Evolutionary conservation across 192 early-diverging fungal species (phyloP).

Genomic region (Lunasporangiospora selenospora): DNA sequence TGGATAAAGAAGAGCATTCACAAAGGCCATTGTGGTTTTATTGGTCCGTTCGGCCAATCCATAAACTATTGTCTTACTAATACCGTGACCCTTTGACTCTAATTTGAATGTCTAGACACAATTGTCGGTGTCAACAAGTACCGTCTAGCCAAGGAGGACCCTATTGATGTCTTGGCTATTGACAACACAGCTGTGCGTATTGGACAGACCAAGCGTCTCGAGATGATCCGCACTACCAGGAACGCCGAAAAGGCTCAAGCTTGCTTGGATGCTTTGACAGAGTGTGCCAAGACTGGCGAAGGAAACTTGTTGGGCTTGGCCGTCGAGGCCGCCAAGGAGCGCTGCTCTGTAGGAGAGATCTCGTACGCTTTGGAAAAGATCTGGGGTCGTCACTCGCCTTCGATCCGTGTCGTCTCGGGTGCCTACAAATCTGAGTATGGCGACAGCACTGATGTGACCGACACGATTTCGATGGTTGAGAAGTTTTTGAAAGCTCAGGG

Average conservation of each 20-base stretch:
- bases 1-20: neutral
- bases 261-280: constrained; percentile 69
- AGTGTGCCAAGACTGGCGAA: constrained; percentile 65
- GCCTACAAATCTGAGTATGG: constrained; percentile 88
- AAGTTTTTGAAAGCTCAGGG: constrained; percentile 75
- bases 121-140: constrained; percentile 96
- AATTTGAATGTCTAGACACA: constrained; percentile 63
- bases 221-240: constrained; percentile 59
- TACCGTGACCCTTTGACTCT: neutral
- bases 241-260: constrained; percentile 59
- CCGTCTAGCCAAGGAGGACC: constrained; percentile 68
- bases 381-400: constrained; percentile 84
- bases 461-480: constrained; percentile 69
- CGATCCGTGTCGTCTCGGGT: constrained; percentile 81
- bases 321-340: constrained; percentile 74
- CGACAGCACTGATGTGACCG: constrained; percentile 63
- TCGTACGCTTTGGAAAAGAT: constrained; percentile 81
- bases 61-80: neutral
- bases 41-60: neutral
- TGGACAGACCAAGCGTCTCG: constrained; percentile 69
- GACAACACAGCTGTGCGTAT: constrained; percentile 81
- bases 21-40: neutral
- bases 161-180: constrained; percentile 77
- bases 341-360: constrained; percentile 90
- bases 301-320: constrained; percentile 81